A percentile compares a stretch with the other conserved stretches of the same genome.
These are phyloP conservation scores for Anisodus acutangulus DNA, from an alignment of 257 asterid species.

Conservation along the genomic window DNA sequence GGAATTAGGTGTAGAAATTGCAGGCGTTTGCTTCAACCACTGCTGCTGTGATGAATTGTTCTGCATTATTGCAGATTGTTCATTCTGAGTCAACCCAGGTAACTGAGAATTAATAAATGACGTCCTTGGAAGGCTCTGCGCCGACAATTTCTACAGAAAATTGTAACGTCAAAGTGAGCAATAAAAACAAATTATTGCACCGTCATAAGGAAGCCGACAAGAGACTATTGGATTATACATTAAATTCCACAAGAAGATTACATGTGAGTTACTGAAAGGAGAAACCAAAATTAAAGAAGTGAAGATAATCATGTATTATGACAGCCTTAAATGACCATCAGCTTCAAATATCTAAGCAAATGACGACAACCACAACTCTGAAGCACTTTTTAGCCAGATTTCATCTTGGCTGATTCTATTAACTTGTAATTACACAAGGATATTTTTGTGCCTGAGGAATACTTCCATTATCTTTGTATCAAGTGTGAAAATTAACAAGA, in stretches of 20 bases:
- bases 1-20: slow-evolving; percentile 72
- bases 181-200: background rate
- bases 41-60: slow-evolving; percentile 73
- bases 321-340: slow-evolving; percentile 22
- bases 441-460: background rate
- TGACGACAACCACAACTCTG: background rate
- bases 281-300: slow-evolving; percentile 16
- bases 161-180: slow-evolving; percentile 28
- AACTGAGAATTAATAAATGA: slow-evolving; percentile 71
- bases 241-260: slow-evolving; percentile 18
- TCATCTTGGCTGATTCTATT: background rate
- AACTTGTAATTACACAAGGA: slow-evolving; percentile 4
- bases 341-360: background rate
- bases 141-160: slow-evolving; percentile 54
- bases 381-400: slow-evolving; percentile 18
- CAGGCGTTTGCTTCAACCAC: slow-evolving; percentile 84
- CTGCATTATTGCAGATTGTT: slow-evolving; percentile 71
- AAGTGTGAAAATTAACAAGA: background rate
- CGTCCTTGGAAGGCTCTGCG: slow-evolving; percentile 68
- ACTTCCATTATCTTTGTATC: background rate
- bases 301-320: slow-evolving; percentile 10
- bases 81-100: slow-evolving; percentile 82
- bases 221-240: slow-evolving; percentile 14
- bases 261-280: background rate
- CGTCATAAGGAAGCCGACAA: background rate